Conservation (phyloP, 805 yeast species). For the Lipomyces sp. region DNA sequence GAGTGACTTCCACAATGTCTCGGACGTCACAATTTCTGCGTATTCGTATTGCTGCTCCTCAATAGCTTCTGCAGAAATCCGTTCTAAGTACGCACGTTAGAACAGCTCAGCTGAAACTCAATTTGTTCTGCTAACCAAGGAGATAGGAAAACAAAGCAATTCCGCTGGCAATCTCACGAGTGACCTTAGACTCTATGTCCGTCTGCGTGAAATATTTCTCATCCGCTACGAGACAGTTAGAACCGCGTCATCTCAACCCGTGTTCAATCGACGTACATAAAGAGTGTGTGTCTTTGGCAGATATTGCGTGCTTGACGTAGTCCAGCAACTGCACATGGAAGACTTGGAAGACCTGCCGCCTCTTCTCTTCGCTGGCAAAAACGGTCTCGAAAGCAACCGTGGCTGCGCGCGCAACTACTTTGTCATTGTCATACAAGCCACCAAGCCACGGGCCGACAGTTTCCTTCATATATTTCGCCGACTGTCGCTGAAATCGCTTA, state of each 20-base stretch:
- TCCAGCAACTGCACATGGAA: constrained; percentile 62
- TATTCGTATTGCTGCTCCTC: constrained; percentile 28
- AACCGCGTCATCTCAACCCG: neutral
- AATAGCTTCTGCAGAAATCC: constrained; percentile 22
- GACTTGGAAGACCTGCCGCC: constrained; percentile 62
- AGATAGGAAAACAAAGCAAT: constrained; percentile 24
- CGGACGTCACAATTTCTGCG: constrained; percentile 30
- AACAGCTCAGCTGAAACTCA: neutral
- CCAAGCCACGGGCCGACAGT: constrained; percentile 74
- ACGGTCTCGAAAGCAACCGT: constrained; percentile 54
- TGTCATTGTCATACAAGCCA: constrained; percentile 74
- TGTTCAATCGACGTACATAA: constrained; percentile 11
- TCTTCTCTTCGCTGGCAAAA: constrained; percentile 61
- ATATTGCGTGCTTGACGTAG: constrained; percentile 57
- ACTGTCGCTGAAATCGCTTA: constrained; percentile 56
- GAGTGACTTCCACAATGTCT: constrained; percentile 30
- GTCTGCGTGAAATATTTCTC: constrained; percentile 32
- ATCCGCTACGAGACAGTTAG: constrained; percentile 19
- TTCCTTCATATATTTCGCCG: constrained; percentile 69
- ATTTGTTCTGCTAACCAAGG: constrained; percentile 19
- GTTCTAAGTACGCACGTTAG: constrained; percentile 7
- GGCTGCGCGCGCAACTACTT: constrained; percentile 60
- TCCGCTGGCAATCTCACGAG: constrained; percentile 32
- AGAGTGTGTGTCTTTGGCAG: constrained; percentile 19
- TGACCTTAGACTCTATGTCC: constrained; percentile 22